These are phyloP conservation scores for Metschnikowia kunwiensis DNA, from an alignment of 805 yeast genomes.

Conservation along the genomic window DNA sequence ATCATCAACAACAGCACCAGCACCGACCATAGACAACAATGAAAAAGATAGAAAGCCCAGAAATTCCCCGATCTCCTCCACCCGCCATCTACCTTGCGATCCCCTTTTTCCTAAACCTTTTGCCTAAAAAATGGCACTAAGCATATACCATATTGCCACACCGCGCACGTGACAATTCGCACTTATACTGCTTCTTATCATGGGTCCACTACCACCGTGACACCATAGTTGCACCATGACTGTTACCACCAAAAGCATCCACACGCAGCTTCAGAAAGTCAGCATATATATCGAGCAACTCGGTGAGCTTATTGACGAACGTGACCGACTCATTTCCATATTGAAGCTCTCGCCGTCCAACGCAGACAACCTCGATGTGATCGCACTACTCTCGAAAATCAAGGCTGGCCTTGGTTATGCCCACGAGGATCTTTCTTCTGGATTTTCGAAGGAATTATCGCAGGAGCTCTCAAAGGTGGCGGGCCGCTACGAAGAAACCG, in stretches of 20 bases:
- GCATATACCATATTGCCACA: too few species aligned
- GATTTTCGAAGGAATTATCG: conserved; percentile 4
- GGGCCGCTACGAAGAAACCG: conserved; percentile 19
- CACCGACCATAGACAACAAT: too few species aligned
- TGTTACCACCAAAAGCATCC: conserved; percentile 20
- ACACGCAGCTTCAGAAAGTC: conserved; percentile 20
- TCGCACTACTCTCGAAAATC: conserved; percentile 27
- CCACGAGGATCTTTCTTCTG: conserved; percentile 26
- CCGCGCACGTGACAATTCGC: too few species aligned
- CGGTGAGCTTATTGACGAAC: conserved; percentile 31
- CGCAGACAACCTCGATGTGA: conserved; percentile 38
- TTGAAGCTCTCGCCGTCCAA: conserved; percentile 37
- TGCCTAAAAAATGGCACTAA: too few species aligned
- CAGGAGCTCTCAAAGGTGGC: conserved; percentile 4
- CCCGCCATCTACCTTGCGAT: too few species aligned
- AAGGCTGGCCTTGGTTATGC: conserved; percentile 28
- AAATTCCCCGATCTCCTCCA: too few species aligned
- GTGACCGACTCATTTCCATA: conserved; percentile 27
- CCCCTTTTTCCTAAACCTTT: too few species aligned
- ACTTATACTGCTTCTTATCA: too few species aligned
- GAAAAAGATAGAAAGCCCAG: too few species aligned
- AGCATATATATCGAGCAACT: conserved; percentile 27
- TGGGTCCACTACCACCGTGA: too few species aligned
- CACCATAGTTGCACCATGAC: too few species aligned
- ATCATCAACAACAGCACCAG: too few species aligned